phyloP scores from a whole-genome alignment of 2,329 filamentous ascomycete genomes.

The Aspergillus sp. region DNA sequence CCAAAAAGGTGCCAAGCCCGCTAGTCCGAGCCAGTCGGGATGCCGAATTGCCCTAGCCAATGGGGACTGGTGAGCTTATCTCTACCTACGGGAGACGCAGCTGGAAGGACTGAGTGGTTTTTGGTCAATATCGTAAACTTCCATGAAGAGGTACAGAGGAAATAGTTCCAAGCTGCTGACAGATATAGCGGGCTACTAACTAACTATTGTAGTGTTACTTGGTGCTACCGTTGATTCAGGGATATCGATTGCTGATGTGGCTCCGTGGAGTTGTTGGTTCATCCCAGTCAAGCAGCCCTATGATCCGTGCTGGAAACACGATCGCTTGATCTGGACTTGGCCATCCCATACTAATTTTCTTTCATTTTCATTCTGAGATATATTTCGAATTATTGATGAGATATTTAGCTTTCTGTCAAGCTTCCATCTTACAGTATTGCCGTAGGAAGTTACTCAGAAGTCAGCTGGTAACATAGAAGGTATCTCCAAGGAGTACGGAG shows the following conservation, averaged over 20 bases:
- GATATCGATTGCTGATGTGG: background rate
- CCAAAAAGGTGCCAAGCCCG: slow-evolving; percentile 15
- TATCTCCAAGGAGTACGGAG: background rate
- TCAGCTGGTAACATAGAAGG: background rate
- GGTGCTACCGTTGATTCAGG: background rate
- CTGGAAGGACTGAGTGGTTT: background rate
- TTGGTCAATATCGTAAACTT: background rate
- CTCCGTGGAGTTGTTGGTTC: background rate
- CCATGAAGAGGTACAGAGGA: too few relatives aligned
- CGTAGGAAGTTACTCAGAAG: too few relatives aligned
- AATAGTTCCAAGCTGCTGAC: background rate
- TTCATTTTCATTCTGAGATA: background rate
- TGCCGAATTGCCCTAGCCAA: slow-evolving; percentile 26
- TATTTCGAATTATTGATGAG: too few relatives aligned
- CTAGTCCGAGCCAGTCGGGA: slow-evolving; percentile 19
- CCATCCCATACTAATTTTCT: background rate
- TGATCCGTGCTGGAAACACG: background rate
- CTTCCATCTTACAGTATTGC: too few relatives aligned
- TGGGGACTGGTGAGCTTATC: slow-evolving; percentile 29
- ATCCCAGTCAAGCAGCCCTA: background rate
- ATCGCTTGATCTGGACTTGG: background rate
- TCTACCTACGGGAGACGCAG: slow-evolving; percentile 9
- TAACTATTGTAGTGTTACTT: too few relatives aligned
- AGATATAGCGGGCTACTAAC: background rate
- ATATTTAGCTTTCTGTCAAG: background rate